Evolutionary conservation across 73 alveolate genomes (phyloP), one percentile per base, ranked within the genome.

Genomic region (Uronychia binucleata): DNA sequence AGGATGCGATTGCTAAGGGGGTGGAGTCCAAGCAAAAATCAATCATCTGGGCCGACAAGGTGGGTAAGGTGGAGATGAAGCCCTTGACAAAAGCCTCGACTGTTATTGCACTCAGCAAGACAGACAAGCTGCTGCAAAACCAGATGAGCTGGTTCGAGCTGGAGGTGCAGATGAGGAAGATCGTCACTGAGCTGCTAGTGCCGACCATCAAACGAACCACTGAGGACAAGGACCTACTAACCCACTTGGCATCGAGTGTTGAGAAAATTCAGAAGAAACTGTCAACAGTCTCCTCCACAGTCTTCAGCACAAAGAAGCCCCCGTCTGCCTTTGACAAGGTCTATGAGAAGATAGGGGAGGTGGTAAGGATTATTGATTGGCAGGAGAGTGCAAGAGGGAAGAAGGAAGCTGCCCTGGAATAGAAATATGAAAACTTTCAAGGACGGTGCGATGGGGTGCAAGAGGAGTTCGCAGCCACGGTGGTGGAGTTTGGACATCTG

Each of bases 91-190:
- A n/a, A n/a, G n/a, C n/a, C n/a, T n/a, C n/a, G n/a, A 46, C 67
- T 11, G 67, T 46, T 19, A 46, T 46, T 46, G n/a, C 67, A 11
- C 5, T 46, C n/a, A 46, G 19, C n/a, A 19, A 46, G 67, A 11
- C 67, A 46, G 19, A 46, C 19, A 46, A 19, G 19, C 19, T 46
- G 67, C 67, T 46, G 19, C 5, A 5, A 11, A 46, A 46, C 67
- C 5, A 5, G 5, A 5, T 26, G 27, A 30, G 32, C 5, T 28
- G 59, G 59, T 28, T 75, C 58, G 46, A 75, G 1, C 27, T 75
- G 30, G 81, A 75, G 81, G 30, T 58, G 19, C 25, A 32, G 58
- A 75, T 75, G 81, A 28, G 81, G 5, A 75, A 75, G 81, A 28
- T 75, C 5, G 28, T 75, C 5, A 28, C 32, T 28, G 81, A 75